Base-by-base conservation (phyloP, 345 rosid species). In the Citrus australasica region DNA sequence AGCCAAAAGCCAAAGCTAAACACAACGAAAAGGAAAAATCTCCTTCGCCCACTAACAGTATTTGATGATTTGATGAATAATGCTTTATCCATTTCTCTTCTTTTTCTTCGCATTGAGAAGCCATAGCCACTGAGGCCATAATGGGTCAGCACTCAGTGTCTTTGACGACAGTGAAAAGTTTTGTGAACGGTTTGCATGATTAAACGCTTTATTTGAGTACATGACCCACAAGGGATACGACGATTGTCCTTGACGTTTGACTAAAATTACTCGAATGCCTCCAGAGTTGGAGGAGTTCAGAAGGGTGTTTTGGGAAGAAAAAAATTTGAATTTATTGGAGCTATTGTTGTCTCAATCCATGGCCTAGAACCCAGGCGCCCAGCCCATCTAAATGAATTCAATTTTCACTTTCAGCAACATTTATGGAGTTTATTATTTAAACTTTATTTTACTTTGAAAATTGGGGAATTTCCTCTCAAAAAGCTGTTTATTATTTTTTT, bases 41-140 rank as follows among this genome's bases (percentile, higher is more conserved):
- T 19, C 93, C 91, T 83, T 90, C 93, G 2, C 92, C 95, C 11
- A 91, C 92, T 19, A 92, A 74, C 28, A 89, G 80, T 14, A 86
- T 86, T 3, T 75, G 86, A 38, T 89, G 90, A 32, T 77, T 72
- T 3, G 92, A 82, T 51, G 90, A 88, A 14, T 89, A 89, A 72
- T 86, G 88, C 11, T 73, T 76, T 37, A 85, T 80, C 91, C 89
- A 81, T 67, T 79, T 86, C 69, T 40, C 82, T 58, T 67, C 38
- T 53, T 70, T 55, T 22, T 69, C 58, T 30, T 7, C 62, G 65
- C 67, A 67, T 70, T 37, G 16, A 16, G 56, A 37, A 9, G 78
- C 59, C 77, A 73, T 60, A 4, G 4, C 58, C 58, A 53, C 22
- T 53, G 17, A 46, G 51, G 17, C 51, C 51, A 13, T 13, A 13